Evolutionary conservation across 2,329 filamentous ascomycete genomes (phyloP).

Genomic region (Fusarium nurragi): DNA sequence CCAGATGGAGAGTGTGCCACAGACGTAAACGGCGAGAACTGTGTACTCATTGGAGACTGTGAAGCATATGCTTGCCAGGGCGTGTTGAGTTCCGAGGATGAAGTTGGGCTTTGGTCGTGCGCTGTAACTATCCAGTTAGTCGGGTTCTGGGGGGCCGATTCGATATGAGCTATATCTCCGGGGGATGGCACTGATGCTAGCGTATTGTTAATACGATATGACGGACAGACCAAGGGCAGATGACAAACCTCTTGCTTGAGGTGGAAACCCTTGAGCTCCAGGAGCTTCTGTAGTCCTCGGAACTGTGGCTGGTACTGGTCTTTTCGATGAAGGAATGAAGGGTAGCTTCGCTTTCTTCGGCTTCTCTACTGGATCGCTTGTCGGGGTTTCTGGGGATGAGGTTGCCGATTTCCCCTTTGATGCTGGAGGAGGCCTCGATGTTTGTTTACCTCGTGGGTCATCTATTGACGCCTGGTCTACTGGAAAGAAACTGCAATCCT

Average conservation of each 20-base stretch:
- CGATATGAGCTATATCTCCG: conserved; percentile 11
- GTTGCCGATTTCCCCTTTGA: conserved; percentile 57
- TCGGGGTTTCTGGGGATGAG: conserved; percentile 59
- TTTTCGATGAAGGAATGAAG: conserved; percentile 57
- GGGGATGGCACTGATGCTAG: conserved; percentile 27
- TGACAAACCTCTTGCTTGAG: conserved; percentile 57
- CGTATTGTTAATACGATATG: conserved; percentile 9
- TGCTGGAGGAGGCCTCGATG: conserved; percentile 51
- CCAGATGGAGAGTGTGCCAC: conserved; percentile 52
- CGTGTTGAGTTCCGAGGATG: conserved; percentile 56
- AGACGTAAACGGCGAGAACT: conserved; percentile 60
- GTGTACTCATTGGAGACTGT: conserved; percentile 61
- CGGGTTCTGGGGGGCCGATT: conserved; percentile 52
- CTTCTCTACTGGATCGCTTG: conserved; percentile 55
- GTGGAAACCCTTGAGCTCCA: conserved; percentile 50
- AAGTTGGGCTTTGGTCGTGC: conserved; percentile 49
- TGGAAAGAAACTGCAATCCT: conserved; percentile 91
- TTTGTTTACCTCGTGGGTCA: conserved; percentile 56
- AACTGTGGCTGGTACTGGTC: conserved; percentile 56
- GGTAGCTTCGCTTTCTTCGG: conserved; percentile 49
- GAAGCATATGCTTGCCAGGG: conserved; percentile 62
- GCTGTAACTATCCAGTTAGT: conserved; percentile 59
- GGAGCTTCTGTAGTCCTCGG: conserved; percentile 54
- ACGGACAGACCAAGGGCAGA: conserved; percentile 29
- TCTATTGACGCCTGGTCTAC: conserved; percentile 78